Evolutionary conservation across 768 basidiomycete genomes (phyloP).

Genomic region (Tephrocybe sp.): DNA sequence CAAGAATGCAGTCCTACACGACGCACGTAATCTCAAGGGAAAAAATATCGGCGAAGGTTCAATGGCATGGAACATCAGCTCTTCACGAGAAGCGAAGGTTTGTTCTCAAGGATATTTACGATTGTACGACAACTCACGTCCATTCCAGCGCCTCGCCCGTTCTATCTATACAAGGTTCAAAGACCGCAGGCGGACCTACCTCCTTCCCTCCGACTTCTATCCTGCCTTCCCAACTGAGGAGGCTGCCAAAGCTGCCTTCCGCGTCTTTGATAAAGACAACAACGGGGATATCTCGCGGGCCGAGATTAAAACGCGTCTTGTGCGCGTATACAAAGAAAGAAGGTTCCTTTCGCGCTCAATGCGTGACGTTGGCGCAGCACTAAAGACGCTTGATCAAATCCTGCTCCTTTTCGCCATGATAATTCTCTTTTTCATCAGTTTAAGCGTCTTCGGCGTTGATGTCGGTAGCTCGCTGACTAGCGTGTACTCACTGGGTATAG

Average conservation of each 20-base stretch:
- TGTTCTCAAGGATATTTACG: no score
- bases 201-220: conserved; percentile 67
- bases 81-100: conserved; percentile 68
- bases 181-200: conserved; percentile 52
- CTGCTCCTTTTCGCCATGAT: conserved; percentile 60
- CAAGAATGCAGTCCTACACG: conserved; percentile 70
- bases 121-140: background rate
- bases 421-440: conserved; percentile 68
- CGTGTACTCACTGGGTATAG: conserved; percentile 69
- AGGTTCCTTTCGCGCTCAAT: conserved; percentile 73
- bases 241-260: conserved; percentile 65
- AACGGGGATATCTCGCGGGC: conserved; percentile 74
- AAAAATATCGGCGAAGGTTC: conserved; percentile 39
- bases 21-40: conserved; percentile 68
- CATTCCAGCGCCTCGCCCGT: conserved; percentile 59
- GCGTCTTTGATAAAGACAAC: conserved; percentile 71
- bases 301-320: conserved; percentile 68
- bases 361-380: conserved; percentile 69
- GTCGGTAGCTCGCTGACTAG: conserved; percentile 66
- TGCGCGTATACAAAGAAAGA: conserved; percentile 77
- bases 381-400: conserved; percentile 62
- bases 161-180: conserved; percentile 63
- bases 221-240: conserved; percentile 60
- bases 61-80: conserved; percentile 53
- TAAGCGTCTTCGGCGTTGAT: conserved; percentile 70